Base-by-base conservation (phyloP, 2,329 filamentous ascomycete species). In the Aspergillus eucalypticola region DNA sequence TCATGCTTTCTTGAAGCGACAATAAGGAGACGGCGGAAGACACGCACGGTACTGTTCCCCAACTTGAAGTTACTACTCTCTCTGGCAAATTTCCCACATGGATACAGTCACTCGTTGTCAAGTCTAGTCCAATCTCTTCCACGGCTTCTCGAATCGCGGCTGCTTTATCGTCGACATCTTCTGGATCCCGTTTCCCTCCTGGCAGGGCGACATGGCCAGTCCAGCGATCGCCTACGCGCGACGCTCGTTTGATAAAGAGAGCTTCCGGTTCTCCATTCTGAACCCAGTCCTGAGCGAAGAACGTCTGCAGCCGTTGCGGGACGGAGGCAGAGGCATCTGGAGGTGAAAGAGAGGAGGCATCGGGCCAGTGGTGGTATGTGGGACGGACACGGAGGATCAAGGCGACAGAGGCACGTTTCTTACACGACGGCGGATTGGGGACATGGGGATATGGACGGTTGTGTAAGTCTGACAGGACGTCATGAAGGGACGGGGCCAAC, bases 231-330 rank as follows among this genome's bases (percentile, higher is more conserved):
- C 87, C 87, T 57, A 82, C 79, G 39, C 88, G 79, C 3, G 86
- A 82, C 2, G 88, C 85, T 49, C 88, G 79, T 70, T 90, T 90
- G 72, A 90, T 90, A 72, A 90, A 90, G 3, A 90, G 79, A n/a
- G 87, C 78, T 71, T 90, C 88, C 0, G 88, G 84, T 62, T 88
- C 84, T 23, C 87, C 87, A 71, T 88, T 76, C 64, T 84, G 81
- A 6, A 88, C 86, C 88, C 88, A 90, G 15, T 81, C 72, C 66
- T 88, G 86, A 1, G 78, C 75, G 69, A 90, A 90, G 76, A 89
- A 90, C 8, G 79, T 73, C 32, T 84, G 75, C 38, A 88, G 63
- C 41, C 81, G 77, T 41, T 81, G 73, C 58, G 77, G 66, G 4
- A 67, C 64, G 8, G 69, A 69, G 56, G 67, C 62, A 49, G 65